Evolutionary conservation across 148 eudicot species (phyloP).

Genomic region (Rhododendron molle): DNA sequence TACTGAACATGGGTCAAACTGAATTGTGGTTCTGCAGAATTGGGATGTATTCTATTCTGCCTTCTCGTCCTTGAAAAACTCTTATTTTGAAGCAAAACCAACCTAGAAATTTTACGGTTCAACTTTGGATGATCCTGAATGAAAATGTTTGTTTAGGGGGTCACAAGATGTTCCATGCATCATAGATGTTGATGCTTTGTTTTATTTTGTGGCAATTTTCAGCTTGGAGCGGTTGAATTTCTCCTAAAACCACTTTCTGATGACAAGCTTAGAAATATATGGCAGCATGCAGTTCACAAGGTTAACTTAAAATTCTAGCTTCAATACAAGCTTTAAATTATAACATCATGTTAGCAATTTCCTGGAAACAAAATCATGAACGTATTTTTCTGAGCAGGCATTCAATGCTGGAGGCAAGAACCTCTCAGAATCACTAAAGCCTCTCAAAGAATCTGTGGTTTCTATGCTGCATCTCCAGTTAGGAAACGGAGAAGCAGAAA

Average conservation of each 20-base stretch:
- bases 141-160: neutral
- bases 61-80: neutral
- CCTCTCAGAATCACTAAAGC: constrained; percentile 42
- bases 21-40: neutral
- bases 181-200: neutral
- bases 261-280: constrained; percentile 73
- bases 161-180: neutral
- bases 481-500: constrained; percentile 18
- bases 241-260: constrained; percentile 69
- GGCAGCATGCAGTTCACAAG: constrained; percentile 93
- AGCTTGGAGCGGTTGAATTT: constrained; percentile 92
- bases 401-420: constrained; percentile 50
- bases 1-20: neutral
- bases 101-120: neutral
- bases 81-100: constrained; percentile 1
- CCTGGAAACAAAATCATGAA: neutral
- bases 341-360: neutral
- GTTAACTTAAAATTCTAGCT: constrained; percentile 17
- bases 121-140: neutral
- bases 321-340: neutral
- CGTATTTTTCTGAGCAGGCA: constrained; percentile 40
- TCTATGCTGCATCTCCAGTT: constrained; percentile 38
- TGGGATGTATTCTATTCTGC: neutral
- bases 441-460: constrained; percentile 49
- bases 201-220: constrained; percentile 9